Percentiles rank a stretch among this genome's conserved stretches.
Conservation (phyloP, 2,329 filamentous ascomycete genomes). For the Verticillium longisporum region DNA sequence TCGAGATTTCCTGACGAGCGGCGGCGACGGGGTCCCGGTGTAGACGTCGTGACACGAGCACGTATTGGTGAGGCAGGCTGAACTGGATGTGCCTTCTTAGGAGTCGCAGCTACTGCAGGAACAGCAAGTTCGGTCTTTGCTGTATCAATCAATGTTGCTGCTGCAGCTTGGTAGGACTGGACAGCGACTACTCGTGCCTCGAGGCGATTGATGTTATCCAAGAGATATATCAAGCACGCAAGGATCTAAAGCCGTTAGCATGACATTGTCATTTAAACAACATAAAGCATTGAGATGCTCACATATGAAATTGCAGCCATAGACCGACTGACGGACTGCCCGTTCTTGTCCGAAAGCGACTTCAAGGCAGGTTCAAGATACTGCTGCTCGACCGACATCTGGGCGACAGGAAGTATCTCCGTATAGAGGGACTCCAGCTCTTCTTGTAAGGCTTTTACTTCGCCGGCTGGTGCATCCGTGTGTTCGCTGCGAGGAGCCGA, state of each 20-base stretch:
- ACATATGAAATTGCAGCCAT: slow-evolving; percentile 45
- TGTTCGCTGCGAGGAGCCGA: slow-evolving; percentile 7
- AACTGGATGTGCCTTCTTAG: slow-evolving; percentile 14
- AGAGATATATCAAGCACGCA: slow-evolving; percentile 43
- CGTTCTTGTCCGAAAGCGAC: slow-evolving; percentile 33
- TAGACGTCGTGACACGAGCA: neutral
- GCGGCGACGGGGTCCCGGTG: slow-evolving; percentile 8
- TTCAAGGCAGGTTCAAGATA: slow-evolving; percentile 54
- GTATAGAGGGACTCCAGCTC: slow-evolving; percentile 64
- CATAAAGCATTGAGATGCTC: slow-evolving; percentile 14
- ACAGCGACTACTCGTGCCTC: slow-evolving; percentile 33
- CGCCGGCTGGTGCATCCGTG: slow-evolving; percentile 22
- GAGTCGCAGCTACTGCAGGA: slow-evolving; percentile 8
- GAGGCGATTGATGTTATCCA: slow-evolving; percentile 37
- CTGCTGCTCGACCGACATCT: slow-evolving; percentile 65
- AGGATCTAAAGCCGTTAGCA: slow-evolving; percentile 34
- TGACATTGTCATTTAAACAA: neutral
- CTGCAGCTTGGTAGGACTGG: slow-evolving; percentile 37
- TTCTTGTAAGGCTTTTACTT: slow-evolving; percentile 46
- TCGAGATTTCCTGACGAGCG: slow-evolving; percentile 13
- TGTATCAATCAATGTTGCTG: slow-evolving; percentile 29
- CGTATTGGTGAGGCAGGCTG: slow-evolving; percentile 27
- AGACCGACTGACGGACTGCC: slow-evolving; percentile 35
- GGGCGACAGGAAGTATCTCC: slow-evolving; percentile 62
- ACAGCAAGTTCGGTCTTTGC: slow-evolving; percentile 36